Percentiles rank a stretch among this genome's conserved stretches.
Evolutionary conservation across 108 stramenopile genomes (phyloP).

Genomic region (Conticribra guillardii): DNA sequence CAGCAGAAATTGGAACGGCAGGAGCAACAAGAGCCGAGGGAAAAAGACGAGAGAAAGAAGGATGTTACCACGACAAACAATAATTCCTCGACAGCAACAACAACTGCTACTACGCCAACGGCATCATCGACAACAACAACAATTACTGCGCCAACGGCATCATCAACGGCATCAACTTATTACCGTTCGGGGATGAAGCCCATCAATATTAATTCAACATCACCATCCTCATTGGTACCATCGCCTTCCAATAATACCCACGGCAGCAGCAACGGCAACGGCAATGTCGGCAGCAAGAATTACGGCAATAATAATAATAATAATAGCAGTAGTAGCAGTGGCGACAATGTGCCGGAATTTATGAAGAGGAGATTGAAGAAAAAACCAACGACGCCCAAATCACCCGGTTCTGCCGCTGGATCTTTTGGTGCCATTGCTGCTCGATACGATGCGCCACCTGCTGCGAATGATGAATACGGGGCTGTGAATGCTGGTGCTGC

Average conservation of each 20-base stretch:
- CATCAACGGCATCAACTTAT: constrained; percentile 9
- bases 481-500: too few species aligned
- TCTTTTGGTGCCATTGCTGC: not conserved
- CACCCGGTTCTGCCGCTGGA: not conserved
- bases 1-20: constrained; percentile 11
- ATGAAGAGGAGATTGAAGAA: constrained; percentile 32
- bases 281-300: constrained; percentile 3
- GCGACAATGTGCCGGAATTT: constrained; percentile 26
- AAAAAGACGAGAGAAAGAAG: not conserved
- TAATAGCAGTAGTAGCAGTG: not conserved
- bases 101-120: too few species aligned
- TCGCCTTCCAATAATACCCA: not conserved
- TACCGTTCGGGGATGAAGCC: constrained; percentile 8
- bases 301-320: constrained; percentile 2
- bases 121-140: too few species aligned
- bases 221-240: not conserved
- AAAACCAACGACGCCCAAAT: not conserved
- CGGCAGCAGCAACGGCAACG: not conserved
- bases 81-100: too few species aligned
- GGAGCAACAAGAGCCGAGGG: not conserved
- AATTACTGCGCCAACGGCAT: too few species aligned
- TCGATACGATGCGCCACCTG: not conserved
- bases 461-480: too few species aligned
- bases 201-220: not conserved
- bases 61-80: too few species aligned